Evolutionary conservation across 2,329 filamentous ascomycete species (phyloP), one percentile per base, ranked within the genome.

Genomic region (Uncinocarpus reesii): DNA sequence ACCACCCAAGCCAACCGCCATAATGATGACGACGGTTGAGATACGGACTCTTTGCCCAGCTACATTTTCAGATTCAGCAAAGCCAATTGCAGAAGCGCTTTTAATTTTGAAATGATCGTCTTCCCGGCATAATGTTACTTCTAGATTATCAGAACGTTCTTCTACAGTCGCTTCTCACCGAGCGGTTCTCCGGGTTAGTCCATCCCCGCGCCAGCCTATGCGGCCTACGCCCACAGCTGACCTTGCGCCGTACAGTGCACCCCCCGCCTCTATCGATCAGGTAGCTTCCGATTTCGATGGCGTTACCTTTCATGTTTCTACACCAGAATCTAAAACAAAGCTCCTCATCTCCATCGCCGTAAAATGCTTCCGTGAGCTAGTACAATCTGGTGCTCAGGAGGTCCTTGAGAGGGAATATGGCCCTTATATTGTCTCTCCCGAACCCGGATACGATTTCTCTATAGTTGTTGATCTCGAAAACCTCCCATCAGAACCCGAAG

Each of bases 101-200:
- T 29, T 26, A 26, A 23, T 20, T 50, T 49, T 57, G 51, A 42
- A 36, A 54, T 57, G 50, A 48, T 35, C 16, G 44, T 49, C 36
- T 20, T 24, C 23, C 42, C 42, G 36, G 51, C 65, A 66, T 57
- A 55, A 83, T 83, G 92, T 81, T 98, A 73, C 83, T 98, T 60
- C 82, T 99, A 67, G 93, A 98, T 72, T 98, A 98, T 63, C 92
- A 98, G 68, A 99, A 98, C 70, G 87, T 94, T 44, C 79, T 98
- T 65, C 94, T 99, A 60, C 88, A 96, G 74, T 90, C 89, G 60
- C 81, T 98, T 58, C 79, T 99, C 57, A 93, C 83, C 59, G 93
- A 99, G 74, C 80, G 92, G 62, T 94, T 98, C 73, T 86, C 84
- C 48, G 85, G 85, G 86, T 90, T 76, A 42, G 49, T 49, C 47